Evolutionary conservation across 164 flowering plant genomes (phyloP), one percentile per base, ranked within the genome.

Genomic region (Vitis labrusca): DNA sequence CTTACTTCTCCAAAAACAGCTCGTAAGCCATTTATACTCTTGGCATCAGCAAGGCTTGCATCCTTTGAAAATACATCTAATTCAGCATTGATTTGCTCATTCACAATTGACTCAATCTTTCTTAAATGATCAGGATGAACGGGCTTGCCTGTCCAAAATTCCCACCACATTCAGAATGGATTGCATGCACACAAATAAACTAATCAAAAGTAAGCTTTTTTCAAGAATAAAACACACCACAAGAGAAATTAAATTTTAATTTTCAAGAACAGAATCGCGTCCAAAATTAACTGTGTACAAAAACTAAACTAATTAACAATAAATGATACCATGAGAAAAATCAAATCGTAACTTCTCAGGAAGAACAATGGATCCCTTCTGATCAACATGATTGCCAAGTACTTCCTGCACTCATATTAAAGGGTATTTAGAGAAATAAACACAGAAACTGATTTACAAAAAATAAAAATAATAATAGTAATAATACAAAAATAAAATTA

Each of bases 1-100:
- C 86, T 79, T 84, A 95, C 99, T 85, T 93, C 99, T 61, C 99
- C 99, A 92, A 96, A 96, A 61, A 96, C 99, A 67, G 98, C 99
- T 54, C 99, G 84, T 61, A 96, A 81, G 32, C 99, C 99, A 76
- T 82, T 85, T 29, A 96, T 85, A 13, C 84, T 82, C 79, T 87
- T 90, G 61, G 99, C 99, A 79, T 93, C 95, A 69, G 81, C 79
- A 68, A 93, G 94, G 47, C 78, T 74, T 66, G 82, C 87, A 78
- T 92, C 98, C 73, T 81, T 87, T 8, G 93, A 78, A 78, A 65
- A 89, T 51, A 96, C 98, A 75, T 85, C 90, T 53, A 96, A 61
- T 73, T 92, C 91, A 74, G 82, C 94, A 71, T 86, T 70, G 32
- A 96, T 93, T 78, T 93, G 98, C 47, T 91, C 79, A 76, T 89